Percentiles rank a stretch among this genome's conserved stretches.
Conservation (phyloP, 2,329 filamentous ascomycete species). For the Byssochlamys sp. region DNA sequence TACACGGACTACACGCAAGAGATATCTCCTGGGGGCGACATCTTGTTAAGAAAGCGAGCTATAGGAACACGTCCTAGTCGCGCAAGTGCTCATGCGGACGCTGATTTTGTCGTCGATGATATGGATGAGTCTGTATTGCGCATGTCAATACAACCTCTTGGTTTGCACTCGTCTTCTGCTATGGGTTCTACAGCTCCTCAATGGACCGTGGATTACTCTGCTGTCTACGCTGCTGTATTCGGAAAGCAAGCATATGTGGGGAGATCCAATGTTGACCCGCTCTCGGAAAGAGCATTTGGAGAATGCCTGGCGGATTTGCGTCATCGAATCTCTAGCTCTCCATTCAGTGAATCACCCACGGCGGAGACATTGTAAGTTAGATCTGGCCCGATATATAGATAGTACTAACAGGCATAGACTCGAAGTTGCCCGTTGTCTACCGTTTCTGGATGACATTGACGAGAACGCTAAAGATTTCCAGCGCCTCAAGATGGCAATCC, state of each 20-base stretch:
- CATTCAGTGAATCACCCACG: constrained; percentile 4
- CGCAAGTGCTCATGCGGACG: constrained; percentile 6
- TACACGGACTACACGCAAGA: constrained; percentile 4
- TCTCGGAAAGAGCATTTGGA: constrained; percentile 10
- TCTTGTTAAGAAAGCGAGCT: constrained; percentile 16
- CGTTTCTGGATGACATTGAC: constrained; percentile 28
- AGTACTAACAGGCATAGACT: constrained; percentile 17
- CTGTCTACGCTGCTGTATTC: constrained; percentile 18
- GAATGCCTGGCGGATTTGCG: constrained; percentile 15
- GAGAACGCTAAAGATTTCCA: constrained; percentile 22
- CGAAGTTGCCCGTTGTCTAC: constrained; percentile 19
- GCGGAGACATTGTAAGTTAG: constrained; percentile 23
- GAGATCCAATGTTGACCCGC: background rate
- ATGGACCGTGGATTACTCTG: constrained; percentile 22
- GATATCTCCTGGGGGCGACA: constrained; percentile 7
- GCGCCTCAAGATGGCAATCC: constrained; percentile 13
- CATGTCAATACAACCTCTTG: background rate
- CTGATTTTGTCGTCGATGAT: constrained; percentile 31
- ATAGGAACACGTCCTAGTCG: constrained; percentile 4
- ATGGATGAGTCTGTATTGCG: constrained; percentile 19
- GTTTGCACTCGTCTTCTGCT: constrained; percentile 6
- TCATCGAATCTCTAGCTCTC: constrained; percentile 3
- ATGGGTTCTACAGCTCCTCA: constrained; percentile 11
- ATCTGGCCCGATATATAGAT: background rate
- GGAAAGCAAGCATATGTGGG: constrained; percentile 6